phyloP scores from a whole-genome alignment of 345 rosid genomes.

The Kandelia obovata region DNA sequence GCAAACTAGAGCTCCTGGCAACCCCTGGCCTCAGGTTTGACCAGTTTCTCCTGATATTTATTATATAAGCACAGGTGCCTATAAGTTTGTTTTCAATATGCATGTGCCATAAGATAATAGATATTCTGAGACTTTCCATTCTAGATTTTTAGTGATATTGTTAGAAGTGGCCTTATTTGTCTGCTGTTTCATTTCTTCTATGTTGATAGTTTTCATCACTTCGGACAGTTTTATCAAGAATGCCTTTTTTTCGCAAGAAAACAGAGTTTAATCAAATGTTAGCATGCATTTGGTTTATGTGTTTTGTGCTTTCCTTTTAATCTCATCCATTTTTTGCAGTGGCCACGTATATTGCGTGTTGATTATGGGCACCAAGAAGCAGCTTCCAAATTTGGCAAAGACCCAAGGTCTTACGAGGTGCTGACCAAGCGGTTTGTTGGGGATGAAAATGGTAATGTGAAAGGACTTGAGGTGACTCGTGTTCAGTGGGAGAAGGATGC shows the following conservation, averaged over 20 bases:
- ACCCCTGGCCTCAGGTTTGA: slow-evolving; percentile 99
- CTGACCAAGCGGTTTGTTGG: slow-evolving; percentile 87
- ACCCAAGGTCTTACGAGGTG: slow-evolving; percentile 90
- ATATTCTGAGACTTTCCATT: too few relatives aligned
- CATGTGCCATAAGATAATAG: neutral
- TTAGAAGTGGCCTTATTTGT: too few relatives aligned
- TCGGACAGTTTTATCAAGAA: too few relatives aligned
- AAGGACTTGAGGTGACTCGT: slow-evolving; percentile 74
- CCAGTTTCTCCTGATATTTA: neutral
- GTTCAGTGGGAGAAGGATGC: slow-evolving; percentile 92
- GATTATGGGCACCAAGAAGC: slow-evolving; percentile 99
- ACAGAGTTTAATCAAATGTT: neutral
- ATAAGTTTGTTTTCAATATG: neutral
- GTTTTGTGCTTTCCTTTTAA: slow-evolving; percentile 1
- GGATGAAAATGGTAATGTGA: slow-evolving; percentile 72
- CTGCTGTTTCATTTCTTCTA: too few relatives aligned
- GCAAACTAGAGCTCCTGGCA: slow-evolving; percentile 75
- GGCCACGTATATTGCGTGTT: slow-evolving; percentile 92
- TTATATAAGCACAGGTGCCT: neutral
- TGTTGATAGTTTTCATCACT: too few relatives aligned
- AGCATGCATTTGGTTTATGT: neutral
- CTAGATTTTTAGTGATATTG: too few relatives aligned
- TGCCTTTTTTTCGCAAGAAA: neutral
- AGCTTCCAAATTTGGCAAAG: slow-evolving; percentile 74
- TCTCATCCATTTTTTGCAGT: slow-evolving; percentile 40